Evolutionary conservation across 306 rosid species (phyloP), one percentile per base, ranked within the genome.

Genomic region (Lathyrus tuberosus): DNA sequence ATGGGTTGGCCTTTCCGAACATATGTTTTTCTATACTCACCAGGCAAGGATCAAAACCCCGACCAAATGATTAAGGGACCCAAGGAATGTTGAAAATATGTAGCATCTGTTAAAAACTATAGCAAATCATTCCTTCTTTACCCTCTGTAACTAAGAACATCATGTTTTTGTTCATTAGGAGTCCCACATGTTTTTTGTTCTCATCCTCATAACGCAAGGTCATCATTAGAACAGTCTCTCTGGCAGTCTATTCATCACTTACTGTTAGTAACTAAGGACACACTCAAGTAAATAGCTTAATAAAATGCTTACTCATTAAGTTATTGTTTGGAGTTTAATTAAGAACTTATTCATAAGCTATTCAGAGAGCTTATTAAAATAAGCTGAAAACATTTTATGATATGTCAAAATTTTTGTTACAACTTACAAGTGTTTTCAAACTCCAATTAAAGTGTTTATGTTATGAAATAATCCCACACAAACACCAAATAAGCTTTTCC

Each of bases 151-250:
- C 35, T 20, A 60, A 10, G 56, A 67, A 37, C 61, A 54, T 62
- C 14, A 10, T 76, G 41, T 18, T 67, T 65, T 60, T 54, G 44
- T 48, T 72, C 22, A 62, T 17, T 72, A 52, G 51, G 70, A 63
- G 6, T 30, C 22, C 54, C 58, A 69, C 28, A 15, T 63, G 46
- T 1, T 65, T 51, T 73, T 73, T 62, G 65, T 51, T 73, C 42
- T 37, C 49, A 41, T 51, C 72, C 35, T 67, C 6, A 17, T 51
- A 56, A 12, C 30, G 3, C 43, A 16, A 52, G 49, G 72, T 66
- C 52, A 70, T 60, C 62, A n/a, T 60, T 59, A 15, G 76, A 71
- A 56, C 38, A 59, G 40, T 47, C 41, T 33, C 38, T n/a, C 1
- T 53, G 30, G 47, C 67, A 15, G 11, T 52, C 10, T 60, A 48